phyloP scores from a whole-genome alignment of 202 grass and related monocot genomes.

The Eragrostis tef region DNA sequence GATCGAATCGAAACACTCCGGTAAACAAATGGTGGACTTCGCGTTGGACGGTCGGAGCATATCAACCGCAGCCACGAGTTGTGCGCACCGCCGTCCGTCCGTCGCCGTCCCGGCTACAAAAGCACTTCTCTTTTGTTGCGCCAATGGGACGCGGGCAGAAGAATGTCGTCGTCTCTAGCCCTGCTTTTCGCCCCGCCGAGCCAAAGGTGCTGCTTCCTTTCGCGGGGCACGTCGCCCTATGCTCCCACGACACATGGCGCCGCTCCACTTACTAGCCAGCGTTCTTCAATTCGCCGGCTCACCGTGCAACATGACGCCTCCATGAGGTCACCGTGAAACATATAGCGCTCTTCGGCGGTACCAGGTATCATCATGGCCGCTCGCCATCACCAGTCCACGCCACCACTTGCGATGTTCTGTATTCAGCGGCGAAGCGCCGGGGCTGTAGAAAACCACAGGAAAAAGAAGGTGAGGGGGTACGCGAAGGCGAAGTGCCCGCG shows the following conservation, averaged over 20 bases:
- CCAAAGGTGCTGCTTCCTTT: constrained; percentile 2
- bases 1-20: background rate
- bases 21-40: background rate
- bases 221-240: constrained; percentile 34
- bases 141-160: background rate
- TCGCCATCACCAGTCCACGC: background rate
- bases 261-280: background rate
- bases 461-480: background rate
- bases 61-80: background rate
- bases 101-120: background rate
- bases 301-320: background rate
- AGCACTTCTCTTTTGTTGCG: background rate
- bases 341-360: background rate
- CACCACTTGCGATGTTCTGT: background rate
- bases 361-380: constrained; percentile 3
- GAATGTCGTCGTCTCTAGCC: background rate
- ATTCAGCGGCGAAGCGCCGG: background rate
- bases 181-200: background rate
- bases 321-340: too few relatives aligned
- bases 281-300: background rate
- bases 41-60: background rate
- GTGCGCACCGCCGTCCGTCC: background rate
- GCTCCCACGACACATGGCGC: constrained; percentile 22
- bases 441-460: background rate
- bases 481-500: background rate